Base-by-base conservation (phyloP, 139 green algal species). In the Spirogloea muscicola region DNA sequence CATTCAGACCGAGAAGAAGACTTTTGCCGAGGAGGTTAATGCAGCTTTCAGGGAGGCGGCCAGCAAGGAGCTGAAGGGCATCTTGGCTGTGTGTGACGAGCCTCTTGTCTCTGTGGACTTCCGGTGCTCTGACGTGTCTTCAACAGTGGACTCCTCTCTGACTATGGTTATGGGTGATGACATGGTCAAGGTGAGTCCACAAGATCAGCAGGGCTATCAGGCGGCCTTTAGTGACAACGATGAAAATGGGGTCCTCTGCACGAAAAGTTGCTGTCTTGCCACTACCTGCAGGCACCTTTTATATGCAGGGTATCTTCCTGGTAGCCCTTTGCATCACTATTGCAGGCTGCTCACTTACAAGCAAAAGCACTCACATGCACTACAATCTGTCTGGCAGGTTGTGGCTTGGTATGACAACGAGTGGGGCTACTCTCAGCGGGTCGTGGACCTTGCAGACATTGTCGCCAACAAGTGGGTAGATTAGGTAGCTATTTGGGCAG, bases 121-220 rank as follows among this genome's bases (percentile, higher is more conserved):
- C 83, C 62, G 78, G 40, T 86, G 77, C 77, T 72, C 73, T 25
- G 84, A 88, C 72, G 78, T 84, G 18, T 88, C 84, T 44, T 84
- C 83, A 42, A 87, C 84, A 29, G 76, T 88, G 31, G 84, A 88
- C 74, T 62, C 82, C 38, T 81, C 82, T 27, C 69, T 88, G 48
- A 88, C 84, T 42, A 88, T 88, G 84, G 84, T 88, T 37, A 88
- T 88, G 83, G 84, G 84, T 59, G 84, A 88, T 33, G 84, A 88
- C 74, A 84, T 88, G 68, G 74, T 88, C 49, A 88, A 88, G 82
- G 83, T 96, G n/a, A n/a, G n/a, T n/a, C n/a, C n/a, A n/a, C n/a
- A n/a, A n/a, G n/a, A n/a, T n/a, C n/a, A n/a, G n/a, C n/a, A n/a
- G n/a, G n/a, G n/a, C n/a, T n/a, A n/a, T n/a, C n/a, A n/a, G n/a